Evolutionary conservation across 2,329 filamentous ascomycete genomes (phyloP).

Genomic region (Penicillium sp.): DNA sequence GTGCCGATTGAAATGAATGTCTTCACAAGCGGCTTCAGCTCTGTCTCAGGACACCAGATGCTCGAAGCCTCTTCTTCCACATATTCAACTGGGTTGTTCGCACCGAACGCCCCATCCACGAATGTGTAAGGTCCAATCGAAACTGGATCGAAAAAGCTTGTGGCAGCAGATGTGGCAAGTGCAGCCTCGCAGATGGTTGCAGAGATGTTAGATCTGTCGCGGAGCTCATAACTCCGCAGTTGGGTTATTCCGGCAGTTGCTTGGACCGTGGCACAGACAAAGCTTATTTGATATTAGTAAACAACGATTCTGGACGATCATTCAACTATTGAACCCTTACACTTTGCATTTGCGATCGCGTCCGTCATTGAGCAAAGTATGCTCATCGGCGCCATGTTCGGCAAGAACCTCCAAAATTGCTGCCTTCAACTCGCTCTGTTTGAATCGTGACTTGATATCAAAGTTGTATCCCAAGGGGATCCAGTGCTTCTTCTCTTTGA

Average conservation of each 20-base stretch:
- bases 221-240: not conserved
- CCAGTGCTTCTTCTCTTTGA: not conserved
- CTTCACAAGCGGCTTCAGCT: not conserved
- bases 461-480: not conserved
- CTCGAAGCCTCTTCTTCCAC: not conserved
- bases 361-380: slow-evolving; percentile 2
- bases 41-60: not conserved
- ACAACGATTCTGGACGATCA: not conserved
- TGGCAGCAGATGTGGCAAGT: slow-evolving; percentile 46
- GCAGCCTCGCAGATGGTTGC: slow-evolving; percentile 43
- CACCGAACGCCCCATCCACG: slow-evolving; percentile 45
- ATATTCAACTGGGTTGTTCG: slow-evolving; percentile 45
- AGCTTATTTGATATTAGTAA: not conserved
- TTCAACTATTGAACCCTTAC: not conserved
- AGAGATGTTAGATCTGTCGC: not conserved
- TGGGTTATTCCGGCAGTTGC: slow-evolving; percentile 1
- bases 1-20: slow-evolving; percentile 1
- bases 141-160: slow-evolving; percentile 43
- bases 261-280: slow-evolving; percentile 1
- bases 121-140: slow-evolving; percentile 36
- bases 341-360: not conserved
- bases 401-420: slow-evolving; percentile 3
- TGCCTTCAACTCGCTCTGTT: not conserved
- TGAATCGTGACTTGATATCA: not conserved
- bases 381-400: not conserved